Evolutionary conservation across 371 early-diverging fungal genomes (phyloP), one percentile per base, ranked within the genome.

Genomic region (Funneliformis caledonium): DNA sequence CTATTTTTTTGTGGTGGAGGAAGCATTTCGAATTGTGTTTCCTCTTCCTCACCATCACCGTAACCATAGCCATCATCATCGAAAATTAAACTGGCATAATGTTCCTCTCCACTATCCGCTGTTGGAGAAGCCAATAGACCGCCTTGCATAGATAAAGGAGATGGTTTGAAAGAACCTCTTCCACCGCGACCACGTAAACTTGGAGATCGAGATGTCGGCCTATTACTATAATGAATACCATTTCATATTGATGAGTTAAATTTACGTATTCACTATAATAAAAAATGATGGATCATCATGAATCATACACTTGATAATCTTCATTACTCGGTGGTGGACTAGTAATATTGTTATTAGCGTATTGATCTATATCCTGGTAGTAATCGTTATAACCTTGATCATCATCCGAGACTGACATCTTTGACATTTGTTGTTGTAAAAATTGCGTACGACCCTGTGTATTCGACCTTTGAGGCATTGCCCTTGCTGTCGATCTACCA

Each of bases 251-350:
- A 1, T 64, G 11, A 68, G 37, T 78, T 60, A 76, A n/a, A 45
- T 70, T 37, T 19, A 43, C 10, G 1, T 2, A 37, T 37, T 72
- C 72, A 3, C 14, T 19, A 62, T 77, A 47, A 77, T 64, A 62
- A 77, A 26, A 19, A 64, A 37, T 47, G 16, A 47, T 45, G 10
- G 12, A 42, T 19, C 9, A 65, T 47, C 42, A 22, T 43, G 8
- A 42, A 64, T 77, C 65, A 77, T 77, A 77, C 77, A 64, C 33
- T 77, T 77, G 77, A 62, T 33, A 77, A 77, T 64, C 65, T 60
- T 62, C 77, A 22, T 22, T 62, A 37, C 31, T 73, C 16, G 9
- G 43, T 11, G 68, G 68, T 16, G 68, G 68, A 16, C 68, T 33
- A 11, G 10, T 9, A 68, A 19, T 16, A 43, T 68, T 43, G 22